phyloP scores from a whole-genome alignment of 345 rosid species.

The Aethionema arabicum region DNA sequence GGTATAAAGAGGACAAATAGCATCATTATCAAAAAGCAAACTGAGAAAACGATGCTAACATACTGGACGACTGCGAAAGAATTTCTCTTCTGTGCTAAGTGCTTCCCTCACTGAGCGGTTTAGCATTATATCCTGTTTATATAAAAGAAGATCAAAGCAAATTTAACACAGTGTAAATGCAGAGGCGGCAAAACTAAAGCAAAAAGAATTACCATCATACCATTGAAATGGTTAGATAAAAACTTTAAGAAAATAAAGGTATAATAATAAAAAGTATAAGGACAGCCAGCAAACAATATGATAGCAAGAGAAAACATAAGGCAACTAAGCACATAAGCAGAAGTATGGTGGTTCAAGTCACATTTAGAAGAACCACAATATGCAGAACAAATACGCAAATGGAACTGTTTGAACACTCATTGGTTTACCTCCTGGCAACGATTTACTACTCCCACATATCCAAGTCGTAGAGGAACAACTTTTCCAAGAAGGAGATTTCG shows the following conservation, averaged over 20 bases:
- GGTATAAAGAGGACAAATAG: constrained; percentile 9
- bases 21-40: constrained; percentile 27
- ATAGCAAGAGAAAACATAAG: constrained; percentile 6
- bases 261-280: constrained; percentile 1
- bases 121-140: constrained; percentile 53
- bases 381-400: neutral
- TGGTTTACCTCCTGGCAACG: constrained; percentile 61
- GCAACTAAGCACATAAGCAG: constrained; percentile 11
- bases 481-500: constrained; percentile 61
- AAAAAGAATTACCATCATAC: constrained; percentile 8
- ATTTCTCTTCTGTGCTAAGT: constrained; percentile 49
- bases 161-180: constrained; percentile 2
- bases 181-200: constrained; percentile 16
- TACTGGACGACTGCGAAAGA: constrained; percentile 58
- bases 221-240: neutral
- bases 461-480: constrained; percentile 61
- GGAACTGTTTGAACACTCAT: neutral
- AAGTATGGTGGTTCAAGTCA: neutral
- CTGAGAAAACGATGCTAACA: constrained; percentile 17
- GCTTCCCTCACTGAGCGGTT: constrained; percentile 61
- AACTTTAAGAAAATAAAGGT: neutral
- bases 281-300: constrained; percentile 13
- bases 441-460: constrained; percentile 72
- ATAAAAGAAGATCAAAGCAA: constrained; percentile 3
- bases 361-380: neutral